Evolutionary conservation across 1,139 yeast species (phyloP), one percentile per base, ranked within the genome.

Genomic region (Taiozyma onychis): DNA sequence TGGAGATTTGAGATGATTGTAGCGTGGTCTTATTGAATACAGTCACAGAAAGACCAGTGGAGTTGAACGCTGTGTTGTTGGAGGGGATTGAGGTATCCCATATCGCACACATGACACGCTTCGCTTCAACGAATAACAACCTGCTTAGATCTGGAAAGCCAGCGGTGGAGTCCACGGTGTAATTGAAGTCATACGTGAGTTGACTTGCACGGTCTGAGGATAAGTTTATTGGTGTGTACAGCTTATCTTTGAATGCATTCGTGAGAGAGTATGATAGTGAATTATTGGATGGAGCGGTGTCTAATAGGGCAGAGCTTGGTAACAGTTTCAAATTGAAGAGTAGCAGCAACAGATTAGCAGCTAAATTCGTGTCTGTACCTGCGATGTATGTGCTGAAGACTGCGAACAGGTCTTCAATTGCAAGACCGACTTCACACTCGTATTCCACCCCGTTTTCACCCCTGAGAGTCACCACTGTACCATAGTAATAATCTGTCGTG

Each of bases 271-370:
- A n/a, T 1, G 60, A 32, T 5, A 62, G 44, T 2, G 66, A 58
- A 21, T 54, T 54, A 41, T 59, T 59, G 3, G 44, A 11, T 0
- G 44, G 45, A 3, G 44, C 27, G 21, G 44, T 8, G 7, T 47
- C 32, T 18, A 24, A 53, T 9, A 41, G 28, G 11, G 18, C 6
- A 22, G 27, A 16, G 42, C 13, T 13, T 22, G 27, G 27, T 21
- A 39, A 39, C 7, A 22, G 18, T 8, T 39, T 45, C 50, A 80
- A 66, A 51, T 76, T 75, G 49, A 85, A 61, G n/a, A 83, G 63
- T 22, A 88, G 37, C 46, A 74, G 72, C n/a, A 87, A 44, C 34
- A 81, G 60, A 60, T 80, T 77, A 2, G 81, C 86, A 21, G 77
- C 71, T 54, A 83, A 59, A 52, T 77, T 76, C 24, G 82, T 78